phyloP scores from a whole-genome alignment of 2,329 filamentous ascomycete genomes.

The Atkinsonella hypoxylon region DNA sequence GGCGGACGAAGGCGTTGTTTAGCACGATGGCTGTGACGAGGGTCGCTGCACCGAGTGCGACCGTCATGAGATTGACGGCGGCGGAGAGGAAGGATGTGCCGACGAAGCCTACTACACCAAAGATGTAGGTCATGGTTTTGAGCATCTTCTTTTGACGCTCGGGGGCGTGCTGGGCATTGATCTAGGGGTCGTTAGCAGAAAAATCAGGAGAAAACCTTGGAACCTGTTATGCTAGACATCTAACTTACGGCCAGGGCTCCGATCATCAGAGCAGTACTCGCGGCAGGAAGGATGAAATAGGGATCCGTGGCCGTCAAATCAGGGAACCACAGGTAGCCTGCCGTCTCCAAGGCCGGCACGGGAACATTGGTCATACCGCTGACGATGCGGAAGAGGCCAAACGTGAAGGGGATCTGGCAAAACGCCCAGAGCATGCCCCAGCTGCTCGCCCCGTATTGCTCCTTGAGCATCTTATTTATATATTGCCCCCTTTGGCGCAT shows the following conservation, averaged over 20 bases:
- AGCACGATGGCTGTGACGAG: slow-evolving; percentile 26
- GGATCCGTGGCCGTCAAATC: slow-evolving; percentile 72
- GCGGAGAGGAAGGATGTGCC: slow-evolving; percentile 35
- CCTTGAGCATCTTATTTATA: slow-evolving; percentile 23
- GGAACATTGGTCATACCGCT: slow-evolving; percentile 65
- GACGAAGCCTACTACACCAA: slow-evolving; percentile 31
- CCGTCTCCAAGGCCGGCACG: slow-evolving; percentile 63
- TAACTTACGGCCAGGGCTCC: slow-evolving; percentile 39
- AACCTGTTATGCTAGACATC: too few species aligned
- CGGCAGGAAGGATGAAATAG: slow-evolving; percentile 58
- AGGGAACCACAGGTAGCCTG: slow-evolving; percentile 64
- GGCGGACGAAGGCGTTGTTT: slow-evolving; percentile 26
- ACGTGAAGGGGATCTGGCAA: slow-evolving; percentile 53
- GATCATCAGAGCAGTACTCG: slow-evolving; percentile 45
- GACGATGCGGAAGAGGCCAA: slow-evolving; percentile 69
- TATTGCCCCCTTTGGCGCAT: slow-evolving; percentile 23
- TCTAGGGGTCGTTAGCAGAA: slow-evolving; percentile 13
- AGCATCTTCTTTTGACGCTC: slow-evolving; percentile 23
- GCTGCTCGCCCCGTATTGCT: slow-evolving; percentile 24
- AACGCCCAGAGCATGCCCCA: slow-evolving; percentile 26
- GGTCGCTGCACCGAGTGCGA: slow-evolving; percentile 26
- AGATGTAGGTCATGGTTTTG: slow-evolving; percentile 30
- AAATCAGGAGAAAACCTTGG: too few species aligned
- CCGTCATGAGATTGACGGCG: slow-evolving; percentile 36
- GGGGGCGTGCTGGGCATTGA: slow-evolving; percentile 23